phyloP scores from a whole-genome alignment of 805 yeast genomes.

The Schwanniomyces pseudopolymorphus region DNA sequence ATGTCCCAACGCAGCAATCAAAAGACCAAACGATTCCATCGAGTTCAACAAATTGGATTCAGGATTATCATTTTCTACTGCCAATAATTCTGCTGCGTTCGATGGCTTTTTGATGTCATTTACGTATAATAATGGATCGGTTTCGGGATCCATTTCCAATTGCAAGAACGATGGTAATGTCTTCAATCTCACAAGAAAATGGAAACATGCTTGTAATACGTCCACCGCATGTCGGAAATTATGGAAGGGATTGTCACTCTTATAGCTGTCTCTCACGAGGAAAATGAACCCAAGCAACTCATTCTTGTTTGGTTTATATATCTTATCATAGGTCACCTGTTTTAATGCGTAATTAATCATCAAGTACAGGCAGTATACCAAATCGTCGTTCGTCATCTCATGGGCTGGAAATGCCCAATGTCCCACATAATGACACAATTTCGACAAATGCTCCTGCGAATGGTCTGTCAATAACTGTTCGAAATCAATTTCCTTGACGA shows the following conservation, averaged over 20 bases:
- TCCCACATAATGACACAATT: constrained; percentile 44
- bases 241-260: constrained; percentile 86
- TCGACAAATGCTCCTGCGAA: constrained; percentile 21
- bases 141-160: constrained; percentile 29
- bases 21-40: constrained; percentile 55
- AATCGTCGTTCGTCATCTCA: constrained; percentile 61
- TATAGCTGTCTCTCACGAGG: constrained; percentile 74
- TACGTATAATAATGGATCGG: constrained; percentile 23
- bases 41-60: constrained; percentile 28
- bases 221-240: constrained; percentile 95
- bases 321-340: constrained; percentile 17
- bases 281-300: constrained; percentile 59
- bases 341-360: constrained; percentile 50
- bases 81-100: constrained; percentile 1
- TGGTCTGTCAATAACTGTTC: constrained; percentile 22
- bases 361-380: constrained; percentile 55
- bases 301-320: constrained; percentile 28
- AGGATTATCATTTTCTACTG: background rate
- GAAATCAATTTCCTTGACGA: constrained; percentile 32
- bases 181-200: constrained; percentile 48
- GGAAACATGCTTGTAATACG: constrained; percentile 87
- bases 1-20: constrained; percentile 88
- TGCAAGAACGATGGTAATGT: constrained; percentile 40
- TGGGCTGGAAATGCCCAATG: constrained; percentile 75
- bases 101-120: background rate